Evolutionary conservation across 2,329 filamentous ascomycete species (phyloP).

Genomic region (Seiridium unicorne): DNA sequence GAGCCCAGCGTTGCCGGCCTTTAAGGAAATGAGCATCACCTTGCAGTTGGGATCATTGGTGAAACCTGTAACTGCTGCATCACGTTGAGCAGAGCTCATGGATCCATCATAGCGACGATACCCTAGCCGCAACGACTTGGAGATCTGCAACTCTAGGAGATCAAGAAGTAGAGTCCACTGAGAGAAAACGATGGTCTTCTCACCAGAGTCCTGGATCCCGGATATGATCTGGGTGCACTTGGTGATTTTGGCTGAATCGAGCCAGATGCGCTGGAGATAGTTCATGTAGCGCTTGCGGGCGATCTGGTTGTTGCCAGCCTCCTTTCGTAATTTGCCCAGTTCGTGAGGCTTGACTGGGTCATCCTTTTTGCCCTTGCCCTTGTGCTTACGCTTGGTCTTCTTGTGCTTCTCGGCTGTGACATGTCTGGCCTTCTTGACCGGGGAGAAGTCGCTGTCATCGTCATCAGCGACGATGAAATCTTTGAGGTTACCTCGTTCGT

Average conservation of each 20-base stretch:
- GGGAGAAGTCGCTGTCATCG: conserved; percentile 16
- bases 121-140: conserved; percentile 45
- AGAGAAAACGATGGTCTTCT: conserved; percentile 81
- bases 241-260: conserved; percentile 73
- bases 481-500: conserved; percentile 28
- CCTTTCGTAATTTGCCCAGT: conserved; percentile 56
- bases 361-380: conserved; percentile 40
- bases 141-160: conserved; percentile 71
- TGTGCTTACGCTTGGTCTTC: conserved; percentile 31
- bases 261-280: conserved; percentile 67
- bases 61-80: conserved; percentile 67
- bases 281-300: conserved; percentile 69
- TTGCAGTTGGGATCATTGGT: conserved; percentile 54
- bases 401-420: conserved; percentile 29
- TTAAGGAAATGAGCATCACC: conserved; percentile 76
- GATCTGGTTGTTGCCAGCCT: conserved; percentile 60
- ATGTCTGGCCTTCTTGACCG: conserved; percentile 21
- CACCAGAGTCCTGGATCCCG: conserved; percentile 45
- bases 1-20: conserved; percentile 80
- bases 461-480: conserved; percentile 24
- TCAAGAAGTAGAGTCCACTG: conserved; percentile 80
- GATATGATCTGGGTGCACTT: conserved; percentile 65
- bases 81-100: conserved; percentile 66
- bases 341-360: conserved; percentile 34
- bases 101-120: conserved; percentile 75